Percentiles rank a stretch among this genome's conserved stretches.
These are phyloP conservation scores for Nymphaea thermarum DNA, from an alignment of 164 flowering plant species.

Conservation along the genomic window DNA sequence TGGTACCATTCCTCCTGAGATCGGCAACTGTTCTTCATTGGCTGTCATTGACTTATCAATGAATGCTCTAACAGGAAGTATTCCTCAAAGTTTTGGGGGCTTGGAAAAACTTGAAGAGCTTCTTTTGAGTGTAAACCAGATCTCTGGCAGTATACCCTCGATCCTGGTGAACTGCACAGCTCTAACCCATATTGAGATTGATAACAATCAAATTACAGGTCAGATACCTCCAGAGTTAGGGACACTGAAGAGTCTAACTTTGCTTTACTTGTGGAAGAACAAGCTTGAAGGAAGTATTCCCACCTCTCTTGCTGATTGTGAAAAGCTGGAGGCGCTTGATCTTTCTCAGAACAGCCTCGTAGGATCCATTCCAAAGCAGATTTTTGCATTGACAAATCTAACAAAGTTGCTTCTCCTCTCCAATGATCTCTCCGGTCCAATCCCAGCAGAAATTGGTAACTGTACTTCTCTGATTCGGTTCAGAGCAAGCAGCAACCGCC, in stretches of 20 bases:
- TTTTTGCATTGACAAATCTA: slow-evolving; percentile 62
- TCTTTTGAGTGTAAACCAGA: slow-evolving; percentile 64
- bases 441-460: slow-evolving; percentile 86
- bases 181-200: slow-evolving; percentile 61
- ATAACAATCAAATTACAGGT: slow-evolving; percentile 73
- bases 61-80: slow-evolving; percentile 60
- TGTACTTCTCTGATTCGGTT: slow-evolving; percentile 58
- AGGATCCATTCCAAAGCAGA: slow-evolving; percentile 55
- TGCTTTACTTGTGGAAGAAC: slow-evolving; percentile 87
- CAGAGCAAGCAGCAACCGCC: slow-evolving; percentile 43
- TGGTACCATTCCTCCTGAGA: slow-evolving; percentile 71
- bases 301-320: slow-evolving; percentile 47
- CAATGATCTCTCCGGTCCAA: slow-evolving; percentile 65
- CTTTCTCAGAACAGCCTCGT: slow-evolving; percentile 61
- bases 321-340: slow-evolving; percentile 76
- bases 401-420: slow-evolving; percentile 75
- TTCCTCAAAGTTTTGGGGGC: slow-evolving; percentile 57
- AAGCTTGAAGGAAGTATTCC: slow-evolving; percentile 68
- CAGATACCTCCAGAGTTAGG: slow-evolving; percentile 62
- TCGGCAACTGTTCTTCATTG: slow-evolving; percentile 62
- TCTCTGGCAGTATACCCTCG: slow-evolving; percentile 61
- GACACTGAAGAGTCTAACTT: slow-evolving; percentile 42
- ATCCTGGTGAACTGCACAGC: slow-evolving; percentile 51
- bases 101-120: slow-evolving; percentile 53
- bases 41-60: slow-evolving; percentile 57